Base-by-base conservation (phyloP, 169 alveolate genomes). In the Eimeria falciformis region DNA sequence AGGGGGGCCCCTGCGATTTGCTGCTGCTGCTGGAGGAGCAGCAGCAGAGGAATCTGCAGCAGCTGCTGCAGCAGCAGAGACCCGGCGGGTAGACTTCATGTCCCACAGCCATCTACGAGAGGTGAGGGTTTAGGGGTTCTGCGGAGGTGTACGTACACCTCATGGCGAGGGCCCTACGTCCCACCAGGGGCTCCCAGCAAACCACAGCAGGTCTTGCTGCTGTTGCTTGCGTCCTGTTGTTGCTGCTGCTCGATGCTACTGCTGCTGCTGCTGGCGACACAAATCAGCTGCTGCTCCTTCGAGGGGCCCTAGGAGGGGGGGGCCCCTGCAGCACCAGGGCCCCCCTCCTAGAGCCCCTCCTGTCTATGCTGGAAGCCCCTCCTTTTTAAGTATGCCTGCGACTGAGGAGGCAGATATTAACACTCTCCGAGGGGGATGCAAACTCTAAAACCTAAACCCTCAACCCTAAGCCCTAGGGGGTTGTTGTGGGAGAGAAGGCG, bases 261-360 rank as follows among this genome's bases (percentile, higher is more conserved):
- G 47, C 53, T 37, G 27, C 53, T 6, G 40, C 81, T 73, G 23
- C 81, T 68, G 81, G 55, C 12, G 84, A 55, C 40, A 58, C 84
- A 18, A 21, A 6, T 23, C 33, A 17, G 83, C 65, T 73, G 62
- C 84, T 73, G 84, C 84, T 45, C 12, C 84, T 43, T 23, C 58
- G 18, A 53, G 65, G 27, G 62, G 84, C 62, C 40, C 84, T 58
- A 29, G 65, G 43, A 40, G 81, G 81, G 84, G 84, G 84, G 84
- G 65, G 62, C 84, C 75, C 84, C 65, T 73, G 84, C 65, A 58
- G 84, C 84, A 55, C 84, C 84, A 43, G 58, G 84, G 84, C 27
- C 58, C 40, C 40, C 40, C 40, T 33, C 40, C 40, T 33, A 33
- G 2, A 2, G 40, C 40, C 40, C 40, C 40, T 33, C 40, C 40